phyloP scores from a whole-genome alignment of 2,329 filamentous ascomycete genomes.

The Microdochium paspali region DNA sequence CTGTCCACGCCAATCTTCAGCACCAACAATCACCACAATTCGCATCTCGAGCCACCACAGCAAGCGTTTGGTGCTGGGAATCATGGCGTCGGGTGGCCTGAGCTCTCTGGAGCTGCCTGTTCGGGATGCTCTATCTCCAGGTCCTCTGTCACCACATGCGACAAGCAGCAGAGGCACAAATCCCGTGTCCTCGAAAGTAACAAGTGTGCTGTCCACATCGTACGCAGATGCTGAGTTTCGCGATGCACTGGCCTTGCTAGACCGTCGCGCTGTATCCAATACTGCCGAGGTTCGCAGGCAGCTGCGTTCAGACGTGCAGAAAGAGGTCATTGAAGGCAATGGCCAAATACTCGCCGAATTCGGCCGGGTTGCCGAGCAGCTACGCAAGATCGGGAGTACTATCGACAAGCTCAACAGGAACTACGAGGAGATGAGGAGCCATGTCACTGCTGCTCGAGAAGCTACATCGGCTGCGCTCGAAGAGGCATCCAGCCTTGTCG shows the following conservation, averaged over 20 bases:
- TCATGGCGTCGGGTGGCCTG: slow-evolving; percentile 19
- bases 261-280: slow-evolving; percentile 62
- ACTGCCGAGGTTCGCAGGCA: slow-evolving; percentile 70
- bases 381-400: slow-evolving; percentile 71
- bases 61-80: background rate
- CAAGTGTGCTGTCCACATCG: slow-evolving; percentile 78
- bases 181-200: slow-evolving; percentile 73
- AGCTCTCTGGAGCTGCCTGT: slow-evolving; percentile 14
- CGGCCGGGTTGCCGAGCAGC: slow-evolving; percentile 84
- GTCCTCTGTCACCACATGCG: slow-evolving; percentile 21
- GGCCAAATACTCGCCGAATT: slow-evolving; percentile 83
- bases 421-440: slow-evolving; percentile 70
- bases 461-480: slow-evolving; percentile 67
- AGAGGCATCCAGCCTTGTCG: slow-evolving; percentile 66
- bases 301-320: slow-evolving; percentile 74
- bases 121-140: slow-evolving; percentile 13
- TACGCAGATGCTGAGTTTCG: slow-evolving; percentile 90
- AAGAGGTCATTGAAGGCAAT: slow-evolving; percentile 89
- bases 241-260: slow-evolving; percentile 71
- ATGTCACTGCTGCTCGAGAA: slow-evolving; percentile 65
- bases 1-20: background rate
- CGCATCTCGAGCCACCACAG: background rate
- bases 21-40: background rate
- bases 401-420: slow-evolving; percentile 71
- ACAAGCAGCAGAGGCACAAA: slow-evolving; percentile 36